A percentile compares a stretch with the other conserved stretches of the same genome.
Conservation (phyloP, 2,329 filamentous ascomycete species). For the Didymella pinodella region DNA sequence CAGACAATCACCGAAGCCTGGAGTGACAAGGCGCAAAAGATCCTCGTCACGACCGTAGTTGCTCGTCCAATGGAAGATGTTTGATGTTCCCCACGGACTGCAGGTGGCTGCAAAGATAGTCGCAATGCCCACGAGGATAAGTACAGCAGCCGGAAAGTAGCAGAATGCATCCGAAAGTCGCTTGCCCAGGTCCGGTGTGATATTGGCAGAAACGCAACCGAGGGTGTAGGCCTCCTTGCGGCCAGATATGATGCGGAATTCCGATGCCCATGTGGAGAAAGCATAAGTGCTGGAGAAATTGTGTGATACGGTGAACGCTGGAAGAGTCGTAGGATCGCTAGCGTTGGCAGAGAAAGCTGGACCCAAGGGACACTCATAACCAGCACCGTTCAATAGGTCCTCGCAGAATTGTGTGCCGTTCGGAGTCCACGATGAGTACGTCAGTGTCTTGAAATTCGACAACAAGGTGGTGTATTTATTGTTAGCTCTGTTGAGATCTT, state of each 20-base stretch:
- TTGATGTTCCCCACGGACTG: slow-evolving; percentile 91
- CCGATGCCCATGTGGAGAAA: slow-evolving; percentile 81
- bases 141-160: slow-evolving; percentile 78
- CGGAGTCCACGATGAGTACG: slow-evolving; percentile 72
- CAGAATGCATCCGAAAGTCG: slow-evolving; percentile 72
- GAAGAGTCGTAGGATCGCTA: slow-evolving; percentile 64
- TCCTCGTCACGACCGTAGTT: slow-evolving; percentile 97
- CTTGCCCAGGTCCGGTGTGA: slow-evolving; percentile 82
- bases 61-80: slow-evolving; percentile 95
- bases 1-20: slow-evolving; percentile 94
- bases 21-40: slow-evolving; percentile 87
- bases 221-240: slow-evolving; percentile 69
- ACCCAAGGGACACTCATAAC: slow-evolving; percentile 71
- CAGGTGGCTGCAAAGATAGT: slow-evolving; percentile 85
- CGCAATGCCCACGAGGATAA: slow-evolving; percentile 81
- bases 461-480: slow-evolving; percentile 77
- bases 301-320: slow-evolving; percentile 76
- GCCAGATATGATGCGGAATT: slow-evolving; percentile 77
- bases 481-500: slow-evolving; percentile 64
- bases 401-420: slow-evolving; percentile 69
- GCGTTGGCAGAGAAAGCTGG: slow-evolving; percentile 72
- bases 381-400: slow-evolving; percentile 58
- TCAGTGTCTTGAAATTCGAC: slow-evolving; percentile 75
- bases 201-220: slow-evolving; percentile 79
- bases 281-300: slow-evolving; percentile 83